Evolutionary conservation across 305 asterid genomes (phyloP).

Genomic region (Andrographis paniculata): DNA sequence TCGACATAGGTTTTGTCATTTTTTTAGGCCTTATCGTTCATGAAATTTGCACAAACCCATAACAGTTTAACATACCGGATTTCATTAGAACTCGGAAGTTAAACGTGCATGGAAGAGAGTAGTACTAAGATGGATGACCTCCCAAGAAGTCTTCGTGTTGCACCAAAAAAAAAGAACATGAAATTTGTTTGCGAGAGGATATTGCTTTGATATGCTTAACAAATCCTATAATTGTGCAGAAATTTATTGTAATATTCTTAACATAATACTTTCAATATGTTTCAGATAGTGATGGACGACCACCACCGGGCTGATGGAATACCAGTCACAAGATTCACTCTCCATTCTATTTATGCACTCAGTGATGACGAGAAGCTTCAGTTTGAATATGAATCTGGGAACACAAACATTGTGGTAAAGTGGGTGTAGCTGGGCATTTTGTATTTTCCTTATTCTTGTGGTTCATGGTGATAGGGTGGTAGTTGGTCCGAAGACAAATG

Average conservation of each 20-base stretch:
- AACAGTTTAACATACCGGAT: too few species aligned
- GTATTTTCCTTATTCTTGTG: constrained; percentile 3
- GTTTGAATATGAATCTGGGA: constrained; percentile 96
- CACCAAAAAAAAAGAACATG: too few species aligned
- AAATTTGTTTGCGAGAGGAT: background rate
- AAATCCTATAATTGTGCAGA: background rate
- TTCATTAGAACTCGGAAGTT: too few species aligned
- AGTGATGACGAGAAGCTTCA: constrained; percentile 90
- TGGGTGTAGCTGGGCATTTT: constrained; percentile 17
- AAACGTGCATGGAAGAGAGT: too few species aligned
- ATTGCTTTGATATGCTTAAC: too few species aligned
- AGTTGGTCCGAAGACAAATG: background rate
- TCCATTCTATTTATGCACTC: constrained; percentile 73
- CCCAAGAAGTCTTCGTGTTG: too few species aligned
- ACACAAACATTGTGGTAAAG: constrained; percentile 77
- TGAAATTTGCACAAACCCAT: too few species aligned
- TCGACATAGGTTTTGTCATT: too few species aligned
- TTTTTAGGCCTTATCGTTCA: too few species aligned
- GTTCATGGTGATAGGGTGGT: constrained; percentile 13
- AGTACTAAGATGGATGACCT: too few species aligned
- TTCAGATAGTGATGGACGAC: constrained; percentile 97
- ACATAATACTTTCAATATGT: constrained; percentile 18
- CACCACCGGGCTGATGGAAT: constrained; percentile 94
- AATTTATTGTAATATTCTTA: constrained; percentile 1
- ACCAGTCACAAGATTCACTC: constrained; percentile 81